Percentiles rank a stretch among this genome's conserved stretches.
phyloP scores from a whole-genome alignment of 163 green algal species.

The Chloroidium sp. region DNA sequence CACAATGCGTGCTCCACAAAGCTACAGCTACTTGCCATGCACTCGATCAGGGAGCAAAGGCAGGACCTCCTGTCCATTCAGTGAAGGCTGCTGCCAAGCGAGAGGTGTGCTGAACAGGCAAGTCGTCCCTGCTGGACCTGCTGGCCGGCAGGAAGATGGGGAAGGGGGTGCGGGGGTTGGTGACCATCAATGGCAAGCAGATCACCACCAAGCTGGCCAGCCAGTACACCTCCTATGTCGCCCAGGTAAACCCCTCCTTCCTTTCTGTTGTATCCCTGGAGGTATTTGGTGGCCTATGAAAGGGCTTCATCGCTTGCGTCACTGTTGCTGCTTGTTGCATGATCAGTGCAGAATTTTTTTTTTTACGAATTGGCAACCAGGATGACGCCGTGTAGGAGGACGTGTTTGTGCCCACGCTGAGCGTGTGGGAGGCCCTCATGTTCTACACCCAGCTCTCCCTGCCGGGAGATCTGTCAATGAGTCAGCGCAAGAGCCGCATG shows the following conservation, averaged over 20 bases:
- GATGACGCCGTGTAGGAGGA: constrained; percentile 9
- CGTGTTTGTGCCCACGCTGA: constrained; percentile 28
- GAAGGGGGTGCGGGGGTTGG: constrained; percentile 26
- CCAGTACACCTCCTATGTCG: constrained; percentile 4
- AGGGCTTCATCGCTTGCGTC: too few relatives aligned
- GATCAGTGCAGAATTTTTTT: too few relatives aligned
- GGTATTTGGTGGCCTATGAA: too few relatives aligned
- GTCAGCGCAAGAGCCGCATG: constrained; percentile 1
- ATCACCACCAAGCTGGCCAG: constrained; percentile 2
- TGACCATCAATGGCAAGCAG: constrained; percentile 30
- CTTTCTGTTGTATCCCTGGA: too few relatives aligned
- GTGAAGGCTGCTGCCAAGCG: too few relatives aligned
- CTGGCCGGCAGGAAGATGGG: constrained; percentile 44
- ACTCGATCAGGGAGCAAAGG: too few relatives aligned
- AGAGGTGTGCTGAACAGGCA: background rate
- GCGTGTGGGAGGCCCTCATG: constrained; percentile 10
- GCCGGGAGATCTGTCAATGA: background rate
- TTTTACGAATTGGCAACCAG: too few relatives aligned
- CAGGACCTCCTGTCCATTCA: too few relatives aligned
- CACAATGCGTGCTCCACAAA: too few relatives aligned
- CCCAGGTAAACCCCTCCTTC: background rate
- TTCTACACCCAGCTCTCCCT: constrained; percentile 16
- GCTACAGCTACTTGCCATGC: too few relatives aligned
- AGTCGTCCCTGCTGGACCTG: constrained; percentile 21
- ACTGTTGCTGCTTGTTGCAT: background rate